phyloP scores from a whole-genome alignment of 352 stramenopile genomes.

The Aphanomyces stellatus region DNA sequence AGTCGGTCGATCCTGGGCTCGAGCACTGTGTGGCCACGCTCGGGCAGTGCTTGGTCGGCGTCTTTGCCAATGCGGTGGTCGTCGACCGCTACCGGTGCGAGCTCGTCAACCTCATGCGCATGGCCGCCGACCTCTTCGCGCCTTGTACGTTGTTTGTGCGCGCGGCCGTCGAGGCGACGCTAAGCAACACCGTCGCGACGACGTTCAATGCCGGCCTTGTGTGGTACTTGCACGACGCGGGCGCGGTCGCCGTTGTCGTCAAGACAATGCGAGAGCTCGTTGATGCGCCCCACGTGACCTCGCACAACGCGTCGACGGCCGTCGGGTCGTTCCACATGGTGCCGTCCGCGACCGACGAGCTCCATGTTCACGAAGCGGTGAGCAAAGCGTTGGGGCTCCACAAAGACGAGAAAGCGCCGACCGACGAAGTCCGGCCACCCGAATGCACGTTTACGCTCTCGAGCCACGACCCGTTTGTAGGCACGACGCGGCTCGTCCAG shows the following conservation, averaged over 20 bases:
- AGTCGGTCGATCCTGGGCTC: conserved; percentile 17
- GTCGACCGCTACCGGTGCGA: conserved; percentile 67
- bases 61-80: conserved; percentile 36
- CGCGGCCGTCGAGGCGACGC: conserved; percentile 37
- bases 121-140: conserved; percentile 60
- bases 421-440: not conserved
- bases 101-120: conserved; percentile 48
- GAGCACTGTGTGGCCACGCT: conserved; percentile 38
- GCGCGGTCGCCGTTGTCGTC: conserved; percentile 38
- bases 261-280: conserved; percentile 34
- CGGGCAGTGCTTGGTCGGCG: conserved; percentile 52
- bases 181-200: conserved; percentile 26
- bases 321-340: conserved; percentile 21
- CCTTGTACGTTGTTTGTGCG: conserved; percentile 34
- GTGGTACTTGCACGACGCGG: conserved; percentile 71
- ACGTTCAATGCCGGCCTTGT: conserved; percentile 63
- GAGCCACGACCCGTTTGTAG: conserved; percentile 41
- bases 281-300: conserved; percentile 27
- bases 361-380: conserved; percentile 30
- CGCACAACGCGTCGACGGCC: conserved; percentile 28
- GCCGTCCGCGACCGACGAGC: conserved; percentile 18
- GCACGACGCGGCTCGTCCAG: conserved; percentile 44
- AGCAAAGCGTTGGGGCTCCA: conserved; percentile 50
- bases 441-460: conserved; percentile 28
- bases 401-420: conserved; percentile 20